These are phyloP conservation scores for Sparassis latifolia DNA, from an alignment of 1,284 basidiomycete species.

Conservation along the genomic window DNA sequence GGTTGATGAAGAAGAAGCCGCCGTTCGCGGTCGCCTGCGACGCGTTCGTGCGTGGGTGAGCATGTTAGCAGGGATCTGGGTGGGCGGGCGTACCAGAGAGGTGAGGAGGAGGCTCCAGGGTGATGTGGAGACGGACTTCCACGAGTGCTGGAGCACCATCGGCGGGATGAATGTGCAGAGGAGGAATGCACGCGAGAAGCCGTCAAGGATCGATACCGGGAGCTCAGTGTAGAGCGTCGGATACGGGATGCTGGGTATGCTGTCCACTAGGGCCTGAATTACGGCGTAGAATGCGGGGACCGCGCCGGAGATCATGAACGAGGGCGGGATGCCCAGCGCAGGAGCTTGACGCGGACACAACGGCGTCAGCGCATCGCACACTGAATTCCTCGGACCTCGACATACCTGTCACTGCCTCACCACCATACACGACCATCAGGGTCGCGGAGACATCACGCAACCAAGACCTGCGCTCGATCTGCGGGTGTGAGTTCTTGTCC, in stretches of 20 bases:
- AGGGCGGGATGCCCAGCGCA: conserved; percentile 54
- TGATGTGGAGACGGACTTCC: conserved; percentile 44
- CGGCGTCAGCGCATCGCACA: background rate
- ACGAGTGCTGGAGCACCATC: conserved; percentile 45
- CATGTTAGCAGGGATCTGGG: conserved; percentile 55
- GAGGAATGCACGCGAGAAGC: conserved; percentile 62
- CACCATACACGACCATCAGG: conserved; percentile 65
- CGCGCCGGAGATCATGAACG: conserved; percentile 63
- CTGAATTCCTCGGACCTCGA: background rate
- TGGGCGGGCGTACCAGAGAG: conserved; percentile 58
- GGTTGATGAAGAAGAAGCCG: conserved; percentile 66
- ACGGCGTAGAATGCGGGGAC: conserved; percentile 48
- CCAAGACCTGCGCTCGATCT: conserved; percentile 47
- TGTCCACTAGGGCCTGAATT: conserved; percentile 53
- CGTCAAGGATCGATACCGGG: conserved; percentile 60
- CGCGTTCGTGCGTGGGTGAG: background rate
- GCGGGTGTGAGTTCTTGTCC: conserved; percentile 11
- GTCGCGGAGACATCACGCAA: conserved; percentile 50
- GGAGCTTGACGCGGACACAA: conserved; percentile 39
- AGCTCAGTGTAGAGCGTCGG: conserved; percentile 50
- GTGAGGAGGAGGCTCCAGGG: conserved; percentile 68
- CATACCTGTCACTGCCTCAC: conserved; percentile 59
- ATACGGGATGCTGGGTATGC: conserved; percentile 47
- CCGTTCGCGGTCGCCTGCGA: conserved; percentile 59
- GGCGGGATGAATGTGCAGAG: conserved; percentile 67